These are phyloP conservation scores for Ophiognomonia clavigignenti-juglandacearum DNA, from an alignment of 2,329 filamentous ascomycete genomes.

Conservation along the genomic window DNA sequence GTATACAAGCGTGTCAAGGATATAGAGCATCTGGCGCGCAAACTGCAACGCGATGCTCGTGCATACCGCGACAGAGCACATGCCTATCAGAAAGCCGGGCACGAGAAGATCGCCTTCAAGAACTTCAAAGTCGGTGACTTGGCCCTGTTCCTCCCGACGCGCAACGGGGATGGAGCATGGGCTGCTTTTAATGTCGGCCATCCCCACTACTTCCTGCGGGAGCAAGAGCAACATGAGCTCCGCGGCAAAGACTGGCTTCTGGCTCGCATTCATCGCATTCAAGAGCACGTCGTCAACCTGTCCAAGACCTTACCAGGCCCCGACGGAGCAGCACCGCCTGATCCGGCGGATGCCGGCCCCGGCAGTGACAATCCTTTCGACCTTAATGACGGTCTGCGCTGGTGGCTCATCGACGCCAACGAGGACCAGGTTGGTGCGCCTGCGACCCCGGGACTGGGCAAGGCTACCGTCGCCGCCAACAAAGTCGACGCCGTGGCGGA, in stretches of 20 bases:
- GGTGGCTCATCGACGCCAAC: conserved; percentile 90
- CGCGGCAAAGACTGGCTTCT: conserved; percentile 91
- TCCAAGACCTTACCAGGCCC: conserved; percentile 57
- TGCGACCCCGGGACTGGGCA: conserved; percentile 85
- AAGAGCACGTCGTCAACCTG: conserved; percentile 89
- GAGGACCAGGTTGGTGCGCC: conserved; percentile 92
- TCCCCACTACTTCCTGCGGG: conserved; percentile 92
- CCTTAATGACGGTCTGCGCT: conserved; percentile 86
- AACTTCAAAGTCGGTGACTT: conserved; percentile 96
- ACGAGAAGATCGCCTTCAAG: conserved; percentile 93
- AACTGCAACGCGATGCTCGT: conserved; percentile 85
- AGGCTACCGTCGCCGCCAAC: conserved; percentile 84
- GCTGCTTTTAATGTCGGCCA: conserved; percentile 97
- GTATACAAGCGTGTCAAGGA: conserved; percentile 89
- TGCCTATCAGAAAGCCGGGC: conserved; percentile 72
- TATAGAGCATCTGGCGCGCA: conserved; percentile 86
- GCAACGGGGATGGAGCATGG: conserved; percentile 95
- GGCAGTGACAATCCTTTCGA: conserved; percentile 91
- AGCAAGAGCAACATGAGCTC: conserved; percentile 84
- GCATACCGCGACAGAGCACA: conserved; percentile 85
- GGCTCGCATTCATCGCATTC: conserved; percentile 83
- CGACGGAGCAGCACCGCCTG: conserved; percentile 35
- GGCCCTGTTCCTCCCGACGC: conserved; percentile 86
- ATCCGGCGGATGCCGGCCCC: no score
- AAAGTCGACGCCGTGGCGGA: conserved; percentile 82